A percentile compares a stretch with the other conserved stretches of the same genome.
phyloP scores from a whole-genome alignment of 2,329 filamentous ascomycete genomes.

The Didymella exigua region DNA sequence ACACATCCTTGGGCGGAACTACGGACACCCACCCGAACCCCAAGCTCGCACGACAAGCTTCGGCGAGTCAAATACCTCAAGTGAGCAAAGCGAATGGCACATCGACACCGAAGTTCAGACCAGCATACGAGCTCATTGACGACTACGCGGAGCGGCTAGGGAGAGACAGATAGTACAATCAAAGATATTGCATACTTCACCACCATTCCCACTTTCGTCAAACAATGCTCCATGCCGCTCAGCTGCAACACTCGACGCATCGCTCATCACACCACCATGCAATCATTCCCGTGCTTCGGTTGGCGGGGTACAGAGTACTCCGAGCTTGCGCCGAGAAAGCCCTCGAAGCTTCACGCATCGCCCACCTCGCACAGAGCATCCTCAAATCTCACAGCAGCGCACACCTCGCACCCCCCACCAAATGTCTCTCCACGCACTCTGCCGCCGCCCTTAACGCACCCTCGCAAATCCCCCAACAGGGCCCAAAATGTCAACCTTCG shows the following conservation, averaged over 20 bases:
- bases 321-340: slow-evolving; percentile 16
- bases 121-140: slow-evolving; percentile 49
- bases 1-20: slow-evolving; percentile 89
- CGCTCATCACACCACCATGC: not conserved
- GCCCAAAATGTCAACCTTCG: slow-evolving; percentile 60
- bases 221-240: not conserved
- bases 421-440: not conserved
- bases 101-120: slow-evolving; percentile 40
- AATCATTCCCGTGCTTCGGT: not conserved
- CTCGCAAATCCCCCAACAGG: not conserved
- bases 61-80: slow-evolving; percentile 25
- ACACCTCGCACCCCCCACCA: not conserved
- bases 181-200: not conserved
- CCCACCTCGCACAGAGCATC: not conserved
- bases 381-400: not conserved
- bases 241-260: not conserved
- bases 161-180: slow-evolving; percentile 32
- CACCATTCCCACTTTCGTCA: not conserved
- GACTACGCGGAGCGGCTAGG: slow-evolving; percentile 50
- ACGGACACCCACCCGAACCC: slow-evolving; percentile 92
- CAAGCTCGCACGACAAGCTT: slow-evolving; percentile 49
- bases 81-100: slow-evolving; percentile 19
- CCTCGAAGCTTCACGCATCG: slow-evolving; percentile 17
- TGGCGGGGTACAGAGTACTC: slow-evolving; percentile 18
- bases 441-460: not conserved